These are phyloP conservation scores for Diaporthe capsici DNA, from an alignment of 2,329 filamentous ascomycete species.

Conservation along the genomic window DNA sequence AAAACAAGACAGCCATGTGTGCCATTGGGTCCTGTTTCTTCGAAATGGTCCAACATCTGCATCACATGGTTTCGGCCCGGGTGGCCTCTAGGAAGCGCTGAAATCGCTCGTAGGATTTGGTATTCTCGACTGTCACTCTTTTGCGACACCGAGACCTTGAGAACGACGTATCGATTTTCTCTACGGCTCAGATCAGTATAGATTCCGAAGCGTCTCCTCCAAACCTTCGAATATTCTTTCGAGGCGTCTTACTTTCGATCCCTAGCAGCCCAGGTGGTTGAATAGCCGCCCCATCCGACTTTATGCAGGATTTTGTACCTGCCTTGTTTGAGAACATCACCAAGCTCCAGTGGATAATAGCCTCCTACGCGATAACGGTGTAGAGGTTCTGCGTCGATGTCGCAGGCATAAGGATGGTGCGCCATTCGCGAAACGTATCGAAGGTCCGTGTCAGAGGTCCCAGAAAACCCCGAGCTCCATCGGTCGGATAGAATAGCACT, in stretches of 20 bases:
- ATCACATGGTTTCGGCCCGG: neutral
- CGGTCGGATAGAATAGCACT: neutral
- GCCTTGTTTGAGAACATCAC: neutral
- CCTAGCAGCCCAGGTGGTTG: constrained; percentile 10
- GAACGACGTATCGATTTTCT: neutral
- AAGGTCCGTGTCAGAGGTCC: neutral
- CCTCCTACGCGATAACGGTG: neutral
- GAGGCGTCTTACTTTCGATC: neutral
- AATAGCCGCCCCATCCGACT: constrained; percentile 11
- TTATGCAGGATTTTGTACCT: constrained; percentile 9
- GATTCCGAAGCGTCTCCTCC: neutral
- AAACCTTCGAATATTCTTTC: neutral
- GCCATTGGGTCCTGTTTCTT: neutral
- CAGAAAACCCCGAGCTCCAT: neutral
- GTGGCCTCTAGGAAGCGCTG: neutral
- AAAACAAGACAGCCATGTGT: constrained; percentile 3
- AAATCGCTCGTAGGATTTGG: neutral
- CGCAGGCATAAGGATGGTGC: neutral
- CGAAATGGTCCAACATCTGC: neutral
- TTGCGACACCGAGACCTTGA: constrained; percentile 1
- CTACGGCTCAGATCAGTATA: neutral
- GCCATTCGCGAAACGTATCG: neutral
- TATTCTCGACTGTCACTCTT: neutral
- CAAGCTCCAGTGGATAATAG: neutral
- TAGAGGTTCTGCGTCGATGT: neutral